Base-by-base conservation (phyloP, 1,284 basidiomycete species). In the Waitea zeae region DNA sequence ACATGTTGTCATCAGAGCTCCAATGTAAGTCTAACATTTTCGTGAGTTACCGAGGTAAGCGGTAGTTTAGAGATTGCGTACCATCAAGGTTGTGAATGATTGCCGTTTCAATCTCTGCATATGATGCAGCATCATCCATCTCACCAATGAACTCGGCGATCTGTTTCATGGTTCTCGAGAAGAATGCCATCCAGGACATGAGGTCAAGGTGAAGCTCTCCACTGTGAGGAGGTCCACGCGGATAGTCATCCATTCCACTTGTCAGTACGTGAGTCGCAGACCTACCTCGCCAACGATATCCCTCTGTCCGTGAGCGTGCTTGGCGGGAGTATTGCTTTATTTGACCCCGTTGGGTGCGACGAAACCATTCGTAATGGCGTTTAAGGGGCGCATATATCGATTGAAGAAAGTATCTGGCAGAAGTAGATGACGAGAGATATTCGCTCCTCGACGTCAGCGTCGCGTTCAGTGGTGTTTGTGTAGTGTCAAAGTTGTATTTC, bases 171-270 rank as follows among this genome's bases (percentile, higher is more conserved):
- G 88, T 93, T 42, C 77, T 65, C 27, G 82, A 72, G 53, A 92
- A 93, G 57, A 84, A 89, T 9, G 74, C 90, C 79, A 96, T 88
- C 90, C 90, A 96, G 26, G 80, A 80, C 41, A 90, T 82, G 42
- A 96, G 57, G 55, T 96, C 90, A 33, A 95, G 53, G 52, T 96
- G 90, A 36, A 96, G 60, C 58, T 96, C 90, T 35, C 92, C 90
- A 1, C 77, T 66, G 48, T 92, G 87, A 5, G 92, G 79, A 20
- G 75, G 71, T 7, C 72, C 88, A 35, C 90, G 68, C 7, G 90
- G 90, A 52, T 90, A 96, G 55, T 96, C 90, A 51, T 96, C 90
- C 69, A 96, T 76, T 0, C 90, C 90, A 45, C 82, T 88, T 0
- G 92, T 93, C 36, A 96, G 57, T 17, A 96, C 82, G 56, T 96